Evolutionary conservation across 257 asterid genomes (phyloP).

Genomic region (Sherardia arvensis): DNA sequence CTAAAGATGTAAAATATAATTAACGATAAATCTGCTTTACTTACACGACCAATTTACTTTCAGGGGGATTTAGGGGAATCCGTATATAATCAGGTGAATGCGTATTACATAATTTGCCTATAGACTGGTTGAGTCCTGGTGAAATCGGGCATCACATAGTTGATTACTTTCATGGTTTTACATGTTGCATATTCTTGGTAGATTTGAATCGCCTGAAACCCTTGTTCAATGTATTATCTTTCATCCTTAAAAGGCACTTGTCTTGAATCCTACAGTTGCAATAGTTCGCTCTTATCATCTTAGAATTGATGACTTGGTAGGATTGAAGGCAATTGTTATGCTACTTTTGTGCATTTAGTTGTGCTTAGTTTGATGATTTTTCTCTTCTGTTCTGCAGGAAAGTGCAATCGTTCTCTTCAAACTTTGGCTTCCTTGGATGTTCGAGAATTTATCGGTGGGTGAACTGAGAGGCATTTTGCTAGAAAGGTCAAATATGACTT

Average conservation of each 20-base stretch:
- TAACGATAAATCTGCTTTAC: neutral
- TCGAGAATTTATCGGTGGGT: constrained; percentile 67
- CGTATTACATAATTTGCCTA: neutral
- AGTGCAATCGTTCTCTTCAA: constrained; percentile 63
- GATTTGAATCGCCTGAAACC: too few relatives aligned
- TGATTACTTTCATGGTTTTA: too few relatives aligned
- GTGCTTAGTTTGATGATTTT: neutral
- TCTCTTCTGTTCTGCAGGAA: constrained; percentile 47
- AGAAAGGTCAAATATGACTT: constrained; percentile 44
- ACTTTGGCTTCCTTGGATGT: constrained; percentile 64
- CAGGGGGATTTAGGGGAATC: neutral
- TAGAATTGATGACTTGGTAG: too few relatives aligned
- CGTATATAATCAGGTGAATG: neutral
- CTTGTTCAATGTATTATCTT: neutral
- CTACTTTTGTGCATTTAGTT: neutral
- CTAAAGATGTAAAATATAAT: neutral
- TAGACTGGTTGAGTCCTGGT: neutral
- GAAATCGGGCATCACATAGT: neutral
- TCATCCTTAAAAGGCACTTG: too few relatives aligned
- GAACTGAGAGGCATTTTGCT: constrained; percentile 63
- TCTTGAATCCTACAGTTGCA: too few relatives aligned
- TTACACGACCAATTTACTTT: neutral
- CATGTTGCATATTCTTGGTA: too few relatives aligned
- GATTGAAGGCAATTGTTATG: neutral
- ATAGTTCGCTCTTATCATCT: too few relatives aligned